These are phyloP conservation scores for Paecilomyces variotii DNA, from an alignment of 2,329 filamentous ascomycete genomes.

Conservation along the genomic window DNA sequence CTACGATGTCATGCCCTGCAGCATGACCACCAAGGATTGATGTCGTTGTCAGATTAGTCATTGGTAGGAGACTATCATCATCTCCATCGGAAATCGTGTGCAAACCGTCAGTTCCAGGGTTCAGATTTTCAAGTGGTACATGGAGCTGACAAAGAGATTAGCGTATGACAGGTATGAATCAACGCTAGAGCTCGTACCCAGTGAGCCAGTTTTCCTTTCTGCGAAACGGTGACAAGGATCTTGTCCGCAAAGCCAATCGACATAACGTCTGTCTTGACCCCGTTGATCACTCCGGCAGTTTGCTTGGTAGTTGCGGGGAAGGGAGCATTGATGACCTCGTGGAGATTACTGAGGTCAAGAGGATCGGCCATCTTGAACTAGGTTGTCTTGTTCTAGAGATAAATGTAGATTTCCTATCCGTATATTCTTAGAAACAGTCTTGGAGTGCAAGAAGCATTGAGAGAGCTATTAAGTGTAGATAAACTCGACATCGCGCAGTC, in stretches of 20 bases:
- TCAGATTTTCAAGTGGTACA: conserved; percentile 25
- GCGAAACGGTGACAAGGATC: conserved; percentile 81
- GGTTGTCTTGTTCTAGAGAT: not conserved
- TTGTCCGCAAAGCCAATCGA: conserved; percentile 76
- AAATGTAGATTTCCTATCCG: not conserved
- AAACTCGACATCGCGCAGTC: not conserved
- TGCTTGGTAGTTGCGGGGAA: conserved; percentile 62
- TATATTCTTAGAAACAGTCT: not conserved
- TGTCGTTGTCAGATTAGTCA: conserved; percentile 73
- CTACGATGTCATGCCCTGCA: conserved; percentile 69
- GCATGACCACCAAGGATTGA: conserved; percentile 80
- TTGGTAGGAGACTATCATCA: conserved; percentile 59
- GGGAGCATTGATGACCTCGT: conserved; percentile 42
- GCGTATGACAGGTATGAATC: conserved; percentile 1
- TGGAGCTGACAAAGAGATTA: conserved; percentile 16
- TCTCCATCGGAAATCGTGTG: conserved; percentile 33
- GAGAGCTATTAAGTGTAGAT: not conserved
- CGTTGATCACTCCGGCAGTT: conserved; percentile 56
- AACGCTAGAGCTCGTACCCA: conserved; percentile 57
- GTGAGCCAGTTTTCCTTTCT: conserved; percentile 77
- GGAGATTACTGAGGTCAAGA: conserved; percentile 16
- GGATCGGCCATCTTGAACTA: conserved; percentile 17
- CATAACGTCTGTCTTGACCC: conserved; percentile 62
- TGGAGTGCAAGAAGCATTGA: not conserved
- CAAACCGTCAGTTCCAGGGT: conserved; percentile 27